A percentile compares a stretch with the other conserved stretches of the same genome.
These are phyloP conservation scores for Narthecium ossifragum DNA, from an alignment of 106 monocot species.

Conservation along the genomic window DNA sequence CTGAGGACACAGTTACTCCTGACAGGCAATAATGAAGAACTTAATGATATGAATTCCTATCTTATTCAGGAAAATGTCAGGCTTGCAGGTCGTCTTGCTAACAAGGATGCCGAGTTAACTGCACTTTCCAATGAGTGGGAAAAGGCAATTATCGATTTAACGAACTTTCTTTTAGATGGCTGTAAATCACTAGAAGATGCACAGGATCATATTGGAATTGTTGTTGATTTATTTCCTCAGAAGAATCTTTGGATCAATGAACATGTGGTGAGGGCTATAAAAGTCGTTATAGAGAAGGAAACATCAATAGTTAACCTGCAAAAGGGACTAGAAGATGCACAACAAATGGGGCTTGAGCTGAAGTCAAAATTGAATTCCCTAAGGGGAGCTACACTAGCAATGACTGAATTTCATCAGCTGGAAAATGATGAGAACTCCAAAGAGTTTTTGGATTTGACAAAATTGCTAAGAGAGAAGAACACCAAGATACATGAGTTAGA, in stretches of 20 bases:
- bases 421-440: slow-evolving; percentile 28
- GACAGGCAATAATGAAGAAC: slow-evolving; percentile 29
- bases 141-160: slow-evolving; percentile 49
- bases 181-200: slow-evolving; percentile 66
- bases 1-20: not conserved
- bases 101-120: slow-evolving; percentile 31
- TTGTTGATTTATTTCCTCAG: slow-evolving; percentile 45
- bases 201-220: slow-evolving; percentile 40
- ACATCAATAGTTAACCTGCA: slow-evolving; percentile 40
- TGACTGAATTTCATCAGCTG: slow-evolving; percentile 42
- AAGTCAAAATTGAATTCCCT: slow-evolving; percentile 42
- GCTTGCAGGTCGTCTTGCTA: slow-evolving; percentile 26
- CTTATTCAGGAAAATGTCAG: slow-evolving; percentile 41
- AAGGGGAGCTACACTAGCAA: slow-evolving; percentile 53
- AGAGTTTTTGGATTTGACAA: slow-evolving; percentile 14
- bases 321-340: slow-evolving; percentile 50
- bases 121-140: slow-evolving; percentile 57
- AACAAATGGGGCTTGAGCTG: slow-evolving; percentile 38
- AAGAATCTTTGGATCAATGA: slow-evolving; percentile 28
- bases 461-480: slow-evolving; percentile 21
- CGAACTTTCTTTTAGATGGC: slow-evolving; percentile 57
- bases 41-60: slow-evolving; percentile 19
- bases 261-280: slow-evolving; percentile 50
- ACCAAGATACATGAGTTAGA: slow-evolving; percentile 25
- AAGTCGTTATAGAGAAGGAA: slow-evolving; percentile 49